phyloP scores from a whole-genome alignment of 2,329 filamentous ascomycete genomes.

The Cladosporium colombiae region DNA sequence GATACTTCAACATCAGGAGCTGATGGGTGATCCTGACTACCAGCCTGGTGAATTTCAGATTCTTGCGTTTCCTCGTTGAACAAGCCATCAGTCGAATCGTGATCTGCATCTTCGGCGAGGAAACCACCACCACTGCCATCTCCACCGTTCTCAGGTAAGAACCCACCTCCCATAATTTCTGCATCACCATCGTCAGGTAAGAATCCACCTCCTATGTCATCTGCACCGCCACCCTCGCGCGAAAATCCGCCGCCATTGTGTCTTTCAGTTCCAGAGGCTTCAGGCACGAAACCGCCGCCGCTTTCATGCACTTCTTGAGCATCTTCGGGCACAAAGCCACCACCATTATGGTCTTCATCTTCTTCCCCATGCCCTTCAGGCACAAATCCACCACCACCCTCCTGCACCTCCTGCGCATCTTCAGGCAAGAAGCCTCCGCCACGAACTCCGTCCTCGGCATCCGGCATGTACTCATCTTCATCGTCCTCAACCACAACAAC shows the following conservation, averaged over 20 bases:
- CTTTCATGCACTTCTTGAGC: constrained; percentile 2
- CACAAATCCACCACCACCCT: constrained; percentile 24
- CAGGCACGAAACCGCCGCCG: constrained; percentile 23
- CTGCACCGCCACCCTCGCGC: not conserved
- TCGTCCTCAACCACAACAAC: constrained; percentile 25
- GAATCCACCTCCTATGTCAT: not conserved
- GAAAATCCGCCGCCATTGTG: not conserved
- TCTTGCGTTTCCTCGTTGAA: not conserved
- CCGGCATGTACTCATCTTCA: constrained; percentile 32
- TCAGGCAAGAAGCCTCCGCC: constrained; percentile 38
- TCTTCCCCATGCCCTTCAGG: constrained; percentile 24
- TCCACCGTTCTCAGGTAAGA: not conserved
- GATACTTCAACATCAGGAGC: not conserved
- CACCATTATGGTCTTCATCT: constrained; percentile 27
- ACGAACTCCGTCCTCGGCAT: constrained; percentile 17
- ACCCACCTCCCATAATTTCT: not conserved
- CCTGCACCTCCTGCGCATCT: constrained; percentile 21
- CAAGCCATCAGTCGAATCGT: constrained; percentile 5
- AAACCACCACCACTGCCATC: constrained; percentile 12
- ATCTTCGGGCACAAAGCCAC: constrained; percentile 36
- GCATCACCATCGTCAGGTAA: not conserved
- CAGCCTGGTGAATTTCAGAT: not conserved
- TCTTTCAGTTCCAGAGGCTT: not conserved
- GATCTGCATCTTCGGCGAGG: constrained; percentile 1
- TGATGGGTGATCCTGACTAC: not conserved